Conservation (phyloP, 2,329 filamentous ascomycete species). For the Xylariaceae sp. region DNA sequence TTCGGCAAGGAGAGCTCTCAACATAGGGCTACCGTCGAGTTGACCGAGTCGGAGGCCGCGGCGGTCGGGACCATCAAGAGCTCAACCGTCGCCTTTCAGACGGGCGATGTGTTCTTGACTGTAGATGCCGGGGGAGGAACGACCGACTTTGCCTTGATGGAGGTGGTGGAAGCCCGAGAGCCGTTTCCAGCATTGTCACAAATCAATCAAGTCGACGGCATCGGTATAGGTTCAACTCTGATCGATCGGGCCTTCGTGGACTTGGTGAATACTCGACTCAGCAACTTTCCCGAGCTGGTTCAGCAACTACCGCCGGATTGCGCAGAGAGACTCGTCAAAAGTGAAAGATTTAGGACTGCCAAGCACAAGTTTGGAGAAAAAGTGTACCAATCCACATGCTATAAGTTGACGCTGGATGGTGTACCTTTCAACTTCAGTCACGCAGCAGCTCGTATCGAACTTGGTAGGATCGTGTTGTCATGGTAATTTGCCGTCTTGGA, state of each 20-base stretch:
- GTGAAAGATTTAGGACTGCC: constrained; percentile 33
- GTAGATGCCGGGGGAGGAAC: constrained; percentile 44
- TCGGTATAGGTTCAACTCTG: constrained; percentile 41
- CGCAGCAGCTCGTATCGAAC: constrained; percentile 32
- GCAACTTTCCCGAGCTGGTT: constrained; percentile 30
- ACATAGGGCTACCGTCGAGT: constrained; percentile 37
- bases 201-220: constrained; percentile 36
- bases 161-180: constrained; percentile 28
- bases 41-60: constrained; percentile 45
- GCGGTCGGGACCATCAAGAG: constrained; percentile 43
- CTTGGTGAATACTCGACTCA: constrained; percentile 34
- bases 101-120: constrained; percentile 37
- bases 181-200: constrained; percentile 26
- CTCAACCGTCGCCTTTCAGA: constrained; percentile 32
- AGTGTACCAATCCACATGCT: constrained; percentile 35
- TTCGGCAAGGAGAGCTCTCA: constrained; percentile 39
- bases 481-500: constrained; percentile 22
- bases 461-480: constrained; percentile 36
- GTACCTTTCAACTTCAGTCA: constrained; percentile 37
- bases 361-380: constrained; percentile 40
- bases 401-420: constrained; percentile 39
- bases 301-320: constrained; percentile 32
- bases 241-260: constrained; percentile 39
- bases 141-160: constrained; percentile 41
- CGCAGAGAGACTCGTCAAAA: constrained; percentile 32